Base-by-base conservation (phyloP, 2,329 filamentous ascomycete species). In the Epichloe elymi region DNA sequence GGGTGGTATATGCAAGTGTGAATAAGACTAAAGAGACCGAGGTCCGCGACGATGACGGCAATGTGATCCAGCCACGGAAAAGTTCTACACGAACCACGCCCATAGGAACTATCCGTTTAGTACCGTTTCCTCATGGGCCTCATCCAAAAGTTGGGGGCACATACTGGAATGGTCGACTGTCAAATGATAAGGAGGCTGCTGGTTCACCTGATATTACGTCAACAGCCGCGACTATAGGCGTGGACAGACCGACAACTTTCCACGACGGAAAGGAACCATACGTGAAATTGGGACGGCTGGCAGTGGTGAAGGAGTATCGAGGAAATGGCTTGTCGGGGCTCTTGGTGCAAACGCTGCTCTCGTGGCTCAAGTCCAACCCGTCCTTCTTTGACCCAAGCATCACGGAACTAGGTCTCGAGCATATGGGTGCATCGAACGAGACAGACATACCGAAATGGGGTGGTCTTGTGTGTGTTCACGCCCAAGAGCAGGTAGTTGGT, bases 211-310 rank as follows among this genome's bases (percentile, higher is more conserved):
- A 48, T 7, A 33, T 41, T 36, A 51, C 40, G 39, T 48, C 48
- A 15, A 40, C 53, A 10, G 39, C 48, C 41, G 57, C 54, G 23
- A 56, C 59, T 5, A 62, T 58, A 23, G 60, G 57, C 11, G 46
- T 51, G 10, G 74, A 79, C 61, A 67, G 72, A 3, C 58, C 65
- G 43, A 80, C 75, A 40, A 73, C 67, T 47, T 69, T 74, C 56
- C 76, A 79, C 62, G 74, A 85, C 60, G 78, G 76, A 6, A 62
- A 71, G 38, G 88, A 94, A 60, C 81, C 86, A 0, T 95, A 91
- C 65, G 73, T 95, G 55, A 94, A 91, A 68, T 68, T 96, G 2
- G 88, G 88, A 5, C 78, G 88, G 1, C 72, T 96, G 30, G 86
- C 88, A 0, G 83, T 93, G 0, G 58, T 86, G 14, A 68, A 73